phyloP scores from a whole-genome alignment of 1,284 basidiomycete species.

The Testicularia cyperi region DNA sequence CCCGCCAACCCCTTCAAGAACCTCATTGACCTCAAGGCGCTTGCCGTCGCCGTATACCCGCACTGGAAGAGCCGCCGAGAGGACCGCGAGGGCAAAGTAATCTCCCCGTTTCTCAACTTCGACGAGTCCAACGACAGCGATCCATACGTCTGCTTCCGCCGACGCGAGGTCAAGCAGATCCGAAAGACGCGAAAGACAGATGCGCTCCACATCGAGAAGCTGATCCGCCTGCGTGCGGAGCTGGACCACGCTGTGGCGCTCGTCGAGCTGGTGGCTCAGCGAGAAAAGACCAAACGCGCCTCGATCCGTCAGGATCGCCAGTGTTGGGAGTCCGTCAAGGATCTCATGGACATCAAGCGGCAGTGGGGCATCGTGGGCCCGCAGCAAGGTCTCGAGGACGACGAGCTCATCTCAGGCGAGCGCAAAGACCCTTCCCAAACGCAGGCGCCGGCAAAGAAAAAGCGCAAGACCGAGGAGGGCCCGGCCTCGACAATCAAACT shows the following conservation, averaged over 20 bases:
- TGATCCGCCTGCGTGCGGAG: constrained; percentile 54
- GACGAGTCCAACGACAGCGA: constrained; percentile 93
- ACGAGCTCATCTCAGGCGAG: constrained; percentile 51
- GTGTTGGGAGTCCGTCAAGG: constrained; percentile 47
- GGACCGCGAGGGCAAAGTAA: constrained; percentile 48
- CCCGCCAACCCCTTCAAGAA: constrained; percentile 52
- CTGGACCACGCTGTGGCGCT: constrained; percentile 47
- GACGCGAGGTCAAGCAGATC: constrained; percentile 88
- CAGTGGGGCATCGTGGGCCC: constrained; percentile 51
- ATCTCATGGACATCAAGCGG: constrained; percentile 51
- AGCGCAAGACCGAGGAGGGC: constrained; percentile 51
- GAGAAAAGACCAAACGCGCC: constrained; percentile 53
- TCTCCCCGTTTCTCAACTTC: constrained; percentile 60
- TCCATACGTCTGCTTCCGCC: constrained; percentile 96
- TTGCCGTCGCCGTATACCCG: constrained; percentile 48
- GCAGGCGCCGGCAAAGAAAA: constrained; percentile 47
- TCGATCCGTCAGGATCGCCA: constrained; percentile 36
- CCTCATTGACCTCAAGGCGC: constrained; percentile 46
- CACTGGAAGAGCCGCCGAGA: constrained; percentile 57
- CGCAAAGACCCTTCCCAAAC: constrained; percentile 29
- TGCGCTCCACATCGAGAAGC: constrained; percentile 56
- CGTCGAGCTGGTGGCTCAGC: constrained; percentile 49
- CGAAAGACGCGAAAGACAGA: constrained; percentile 77
- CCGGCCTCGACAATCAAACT: constrained; percentile 40
- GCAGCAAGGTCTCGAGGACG: constrained; percentile 49